Base-by-base conservation (phyloP, 1,139 yeast species). In the Lodderomyces metapsilosis region DNA sequence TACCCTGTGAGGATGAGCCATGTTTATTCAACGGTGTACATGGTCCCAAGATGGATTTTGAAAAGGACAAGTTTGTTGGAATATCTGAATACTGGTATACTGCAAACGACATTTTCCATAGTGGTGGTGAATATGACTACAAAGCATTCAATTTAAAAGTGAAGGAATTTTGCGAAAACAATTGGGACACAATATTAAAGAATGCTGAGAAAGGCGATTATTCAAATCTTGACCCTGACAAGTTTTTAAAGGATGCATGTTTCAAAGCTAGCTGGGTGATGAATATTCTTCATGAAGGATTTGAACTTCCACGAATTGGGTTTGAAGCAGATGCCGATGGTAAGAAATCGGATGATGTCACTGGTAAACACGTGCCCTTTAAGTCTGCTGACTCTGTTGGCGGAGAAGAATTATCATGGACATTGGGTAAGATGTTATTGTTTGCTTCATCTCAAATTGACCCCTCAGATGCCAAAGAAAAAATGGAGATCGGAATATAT, bases 11-110 rank as follows among this genome's bases (percentile, higher is more conserved):
- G 21, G 88, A 82, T 42, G 76, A 76, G 17, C 92, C 92, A 1
- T 86, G 95, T 59, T 62, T 85, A 13, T 86, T 86, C 56, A 84
- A 85, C 58, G 95, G 94, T 25, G 83, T 84, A 11, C 92, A 84
- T 61, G 88, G 85, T 0, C 95, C 95, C 10, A 69, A 68, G 36
- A 74, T 86, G 44, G 82, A 85, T 57, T 86, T 84, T 52, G 71
- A 74, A n/a, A 70, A 69, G 40, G 92, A 85, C 53, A 81, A 76
- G 51, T 85, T 86, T 60, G 79, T 86, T 30, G 95, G 95, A 0
- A 78, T 84, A 16, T 83, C 91, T 1, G 95, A 86, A 54, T 86
- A 84, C 61, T 85, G 92, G 92, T 86, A 86, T 54, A 84, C 92
- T 1, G 89, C 92, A 4, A 84, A 85, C 55, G 94, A 86, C 53